These are phyloP conservation scores for Hysterangium stoloniferum DNA, from an alignment of 768 basidiomycete species.

Conservation along the genomic window DNA sequence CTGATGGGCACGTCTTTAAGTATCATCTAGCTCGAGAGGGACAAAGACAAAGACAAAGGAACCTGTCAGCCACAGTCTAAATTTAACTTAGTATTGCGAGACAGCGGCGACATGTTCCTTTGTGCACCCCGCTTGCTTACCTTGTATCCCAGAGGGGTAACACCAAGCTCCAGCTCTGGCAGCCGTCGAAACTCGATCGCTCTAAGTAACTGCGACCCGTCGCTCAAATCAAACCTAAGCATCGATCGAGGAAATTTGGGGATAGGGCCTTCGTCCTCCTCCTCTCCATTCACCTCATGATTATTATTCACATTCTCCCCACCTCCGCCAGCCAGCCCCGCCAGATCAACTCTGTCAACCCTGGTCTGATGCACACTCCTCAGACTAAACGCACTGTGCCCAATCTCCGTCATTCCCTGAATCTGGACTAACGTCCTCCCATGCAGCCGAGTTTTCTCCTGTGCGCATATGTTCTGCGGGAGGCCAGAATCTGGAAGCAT, in stretches of 20 bases:
- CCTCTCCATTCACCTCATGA: no score
- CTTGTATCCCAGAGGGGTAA: slow-evolving; percentile 78
- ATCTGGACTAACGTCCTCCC: slow-evolving; percentile 67
- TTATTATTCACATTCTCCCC: slow-evolving; percentile 50
- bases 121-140: slow-evolving; percentile 30
- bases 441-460: slow-evolving; percentile 29
- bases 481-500: slow-evolving; percentile 66
- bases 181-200: slow-evolving; percentile 76
- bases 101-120: not conserved
- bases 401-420: slow-evolving; percentile 72
- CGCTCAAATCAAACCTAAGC: slow-evolving; percentile 67
- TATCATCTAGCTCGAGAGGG: slow-evolving; percentile 42
- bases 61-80: no score
- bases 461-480: slow-evolving; percentile 33
- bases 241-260: slow-evolving; percentile 79
- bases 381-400: slow-evolving; percentile 72
- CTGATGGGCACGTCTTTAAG: slow-evolving; percentile 63
- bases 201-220: slow-evolving; percentile 59
- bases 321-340: slow-evolving; percentile 36
- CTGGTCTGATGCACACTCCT: slow-evolving; percentile 59
- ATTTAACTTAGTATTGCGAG: no score
- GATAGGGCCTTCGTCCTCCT: slow-evolving; percentile 64
- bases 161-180: slow-evolving; percentile 58
- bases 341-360: slow-evolving; percentile 56
- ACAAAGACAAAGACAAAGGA: slow-evolving; percentile 2